Percentiles rank a stretch among this genome's conserved stretches.
phyloP scores from a whole-genome alignment of 1,284 basidiomycete species.

The Rhizoctonia solani region DNA sequence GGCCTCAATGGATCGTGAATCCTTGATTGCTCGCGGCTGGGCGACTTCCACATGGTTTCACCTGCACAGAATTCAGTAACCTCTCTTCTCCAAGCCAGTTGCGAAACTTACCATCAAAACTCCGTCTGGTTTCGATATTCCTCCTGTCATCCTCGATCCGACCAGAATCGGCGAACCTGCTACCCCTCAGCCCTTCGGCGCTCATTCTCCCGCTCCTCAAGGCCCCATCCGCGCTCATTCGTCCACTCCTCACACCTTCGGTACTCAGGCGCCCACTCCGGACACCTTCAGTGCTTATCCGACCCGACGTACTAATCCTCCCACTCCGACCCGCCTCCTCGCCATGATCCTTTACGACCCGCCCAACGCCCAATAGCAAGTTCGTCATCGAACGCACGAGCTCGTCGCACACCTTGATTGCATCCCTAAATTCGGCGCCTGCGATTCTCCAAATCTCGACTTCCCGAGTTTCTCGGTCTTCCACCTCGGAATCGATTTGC shows the following conservation, averaged over 20 bases:
- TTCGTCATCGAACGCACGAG: conserved; percentile 72
- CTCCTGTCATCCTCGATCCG: conserved; percentile 26
- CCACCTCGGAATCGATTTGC: conserved; percentile 73
- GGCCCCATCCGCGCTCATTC: conserved; percentile 15
- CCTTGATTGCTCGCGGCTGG: conserved; percentile 17
- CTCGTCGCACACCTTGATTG: conserved; percentile 71
- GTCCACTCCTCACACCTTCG: background rate
- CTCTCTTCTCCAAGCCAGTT: background rate
- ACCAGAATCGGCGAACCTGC: background rate
- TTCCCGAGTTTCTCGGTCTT: conserved; percentile 46
- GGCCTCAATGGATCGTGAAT: conserved; percentile 17
- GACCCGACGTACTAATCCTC: conserved; percentile 6
- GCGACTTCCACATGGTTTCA: conserved; percentile 3
- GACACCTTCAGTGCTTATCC: background rate
- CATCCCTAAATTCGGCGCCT: conserved; percentile 70
- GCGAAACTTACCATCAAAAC: conserved; percentile 21
- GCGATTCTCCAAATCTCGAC: conserved; percentile 67
- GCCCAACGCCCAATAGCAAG: conserved; percentile 71
- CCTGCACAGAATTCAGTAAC: background rate
- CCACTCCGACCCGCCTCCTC: conserved; percentile 5
- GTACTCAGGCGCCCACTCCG: conserved; percentile 20
- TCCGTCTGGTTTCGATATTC: conserved; percentile 10
- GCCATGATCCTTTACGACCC: conserved; percentile 59
- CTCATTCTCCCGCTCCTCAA: conserved; percentile 23
- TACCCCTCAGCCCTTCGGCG: conserved; percentile 14